A percentile compares a stretch with the other conserved stretches of the same genome.
These are phyloP conservation scores for Russula ochroleuca DNA, from an alignment of 768 basidiomycete species.

Conservation along the genomic window DNA sequence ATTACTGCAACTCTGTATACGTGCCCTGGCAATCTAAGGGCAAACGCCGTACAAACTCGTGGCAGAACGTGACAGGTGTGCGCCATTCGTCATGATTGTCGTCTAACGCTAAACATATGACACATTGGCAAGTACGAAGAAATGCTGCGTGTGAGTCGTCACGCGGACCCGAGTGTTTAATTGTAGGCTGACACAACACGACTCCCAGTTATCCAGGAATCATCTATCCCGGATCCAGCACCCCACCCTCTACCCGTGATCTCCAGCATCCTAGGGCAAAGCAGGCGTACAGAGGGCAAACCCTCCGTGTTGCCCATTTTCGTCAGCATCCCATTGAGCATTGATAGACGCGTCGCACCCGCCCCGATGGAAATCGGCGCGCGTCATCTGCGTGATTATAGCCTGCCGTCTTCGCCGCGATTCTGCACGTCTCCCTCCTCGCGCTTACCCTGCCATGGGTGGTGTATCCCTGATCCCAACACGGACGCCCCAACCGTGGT, in stretches of 20 bases:
- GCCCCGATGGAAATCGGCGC: neutral
- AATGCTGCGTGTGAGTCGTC: conserved; percentile 15
- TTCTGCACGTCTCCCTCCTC: conserved; percentile 26
- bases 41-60: conserved; percentile 24
- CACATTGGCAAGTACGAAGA: conserved; percentile 1
- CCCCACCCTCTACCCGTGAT: neutral
- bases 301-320: conserved; percentile 19
- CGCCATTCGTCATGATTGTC: neutral
- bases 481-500: conserved; percentile 12
- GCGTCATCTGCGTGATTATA: conserved; percentile 2
- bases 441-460: conserved; percentile 25
- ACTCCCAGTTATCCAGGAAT: conserved; percentile 6
- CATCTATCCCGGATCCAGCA: neutral
- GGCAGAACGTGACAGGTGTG: conserved; percentile 26
- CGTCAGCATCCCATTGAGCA: conserved; percentile 13
- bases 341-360: conserved; percentile 13
- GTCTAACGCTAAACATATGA: neutral
- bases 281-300: neutral
- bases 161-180: neutral
- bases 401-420: conserved; percentile 15
- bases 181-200: conserved; percentile 1
- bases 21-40: conserved; percentile 28
- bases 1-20: conserved; percentile 28
- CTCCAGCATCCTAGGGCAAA: neutral
- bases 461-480: conserved; percentile 15